Evolutionary conservation across 306 rosid genomes (phyloP).

Genomic region (Malus orientalis): DNA sequence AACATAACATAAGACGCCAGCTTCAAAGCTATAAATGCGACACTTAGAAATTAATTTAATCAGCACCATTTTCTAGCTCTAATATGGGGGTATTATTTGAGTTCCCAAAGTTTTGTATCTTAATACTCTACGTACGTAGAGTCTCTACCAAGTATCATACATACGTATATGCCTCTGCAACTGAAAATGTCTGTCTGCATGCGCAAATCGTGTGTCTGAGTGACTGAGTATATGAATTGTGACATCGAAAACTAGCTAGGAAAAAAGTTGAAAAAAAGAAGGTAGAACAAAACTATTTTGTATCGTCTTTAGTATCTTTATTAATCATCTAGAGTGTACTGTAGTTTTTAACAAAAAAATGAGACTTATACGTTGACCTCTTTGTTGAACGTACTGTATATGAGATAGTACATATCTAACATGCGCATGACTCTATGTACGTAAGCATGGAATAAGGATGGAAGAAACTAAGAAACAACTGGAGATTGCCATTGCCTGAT

Average conservation of each 20-base stretch:
- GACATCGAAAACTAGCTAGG: no score
- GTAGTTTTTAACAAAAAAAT: no score
- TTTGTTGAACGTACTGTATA: neutral
- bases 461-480: conserved; percentile 16
- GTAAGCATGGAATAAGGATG: neutral
- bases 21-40: conserved; percentile 25
- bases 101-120: neutral
- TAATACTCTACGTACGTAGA: neutral
- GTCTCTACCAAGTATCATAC: neutral
- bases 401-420: no score
- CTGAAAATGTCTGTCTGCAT: neutral
- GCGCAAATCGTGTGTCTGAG: neutral
- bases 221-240: no score
- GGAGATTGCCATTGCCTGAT: conserved; percentile 11
- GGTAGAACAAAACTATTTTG: no score
- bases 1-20: conserved; percentile 27
- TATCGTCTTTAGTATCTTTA: no score
- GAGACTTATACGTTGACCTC: no score
- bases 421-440: neutral
- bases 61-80: conserved; percentile 9
- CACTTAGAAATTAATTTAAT: conserved; percentile 32
- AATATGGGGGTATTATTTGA: neutral
- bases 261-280: no score
- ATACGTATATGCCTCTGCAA: no score
- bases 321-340: no score